These are phyloP conservation scores for Triticum dicoccoides DNA, from an alignment of 176 grass and related monocot species.

Conservation along the genomic window DNA sequence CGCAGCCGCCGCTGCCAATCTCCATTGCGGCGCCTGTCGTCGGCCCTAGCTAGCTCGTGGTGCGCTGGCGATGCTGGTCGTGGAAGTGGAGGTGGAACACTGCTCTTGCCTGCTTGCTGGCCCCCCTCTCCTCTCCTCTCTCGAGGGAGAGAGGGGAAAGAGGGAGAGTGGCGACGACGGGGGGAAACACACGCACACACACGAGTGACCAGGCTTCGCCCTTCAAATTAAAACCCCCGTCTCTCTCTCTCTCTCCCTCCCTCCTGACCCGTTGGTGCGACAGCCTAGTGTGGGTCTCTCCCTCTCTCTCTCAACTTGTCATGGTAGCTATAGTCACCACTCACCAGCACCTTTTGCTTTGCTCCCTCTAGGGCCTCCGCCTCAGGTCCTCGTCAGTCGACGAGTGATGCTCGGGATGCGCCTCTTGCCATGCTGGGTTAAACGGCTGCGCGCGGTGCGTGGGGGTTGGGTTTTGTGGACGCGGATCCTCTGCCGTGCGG, in stretches of 20 bases:
- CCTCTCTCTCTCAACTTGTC: background rate
- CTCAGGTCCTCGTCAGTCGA: background rate
- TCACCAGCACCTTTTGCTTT: slow-evolving; percentile 6
- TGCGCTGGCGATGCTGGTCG: background rate
- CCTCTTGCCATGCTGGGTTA: background rate
- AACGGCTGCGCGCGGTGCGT: slow-evolving; percentile 1
- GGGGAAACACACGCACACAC: background rate
- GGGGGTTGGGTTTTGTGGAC: background rate
- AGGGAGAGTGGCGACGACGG: slow-evolving; percentile 9
- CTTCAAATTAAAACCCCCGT: slow-evolving; percentile 35
- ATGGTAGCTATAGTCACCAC: slow-evolving; percentile 14
- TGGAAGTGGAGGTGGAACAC: background rate
- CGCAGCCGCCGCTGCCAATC: background rate
- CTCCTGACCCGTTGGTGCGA: background rate
- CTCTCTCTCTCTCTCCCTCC: background rate
- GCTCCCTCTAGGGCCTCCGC: background rate
- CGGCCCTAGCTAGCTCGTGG: background rate
- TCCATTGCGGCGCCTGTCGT: slow-evolving; percentile 24
- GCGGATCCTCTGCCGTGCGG: too few relatives aligned
- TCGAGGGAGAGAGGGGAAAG: slow-evolving; percentile 31
- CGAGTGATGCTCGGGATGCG: background rate
- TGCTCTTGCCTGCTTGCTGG: background rate
- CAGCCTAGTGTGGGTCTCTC: background rate
- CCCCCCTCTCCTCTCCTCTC: slow-evolving; percentile 30
- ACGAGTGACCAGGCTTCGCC: background rate